Percentiles rank a stretch among this genome's conserved stretches.
Evolutionary conservation across 2,329 filamentous ascomycete genomes (phyloP).

Genomic region (Epichloe glyceriae): DNA sequence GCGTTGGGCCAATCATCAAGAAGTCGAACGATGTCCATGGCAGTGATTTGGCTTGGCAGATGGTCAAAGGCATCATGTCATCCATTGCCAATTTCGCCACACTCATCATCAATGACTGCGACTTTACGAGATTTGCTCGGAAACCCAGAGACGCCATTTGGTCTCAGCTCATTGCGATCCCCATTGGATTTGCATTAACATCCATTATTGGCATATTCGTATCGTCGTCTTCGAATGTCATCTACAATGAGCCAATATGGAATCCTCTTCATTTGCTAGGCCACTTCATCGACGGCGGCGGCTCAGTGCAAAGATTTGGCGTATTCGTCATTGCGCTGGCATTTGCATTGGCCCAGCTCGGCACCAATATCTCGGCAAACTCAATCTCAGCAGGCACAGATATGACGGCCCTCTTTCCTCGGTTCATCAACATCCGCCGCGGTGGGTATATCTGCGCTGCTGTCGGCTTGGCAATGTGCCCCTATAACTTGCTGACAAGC

Average conservation of each 20-base stretch:
- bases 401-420: slow-evolving; percentile 66
- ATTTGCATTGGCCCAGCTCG: slow-evolving; percentile 68
- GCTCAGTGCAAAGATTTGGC: slow-evolving; percentile 55
- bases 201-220: slow-evolving; percentile 76
- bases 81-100: slow-evolving; percentile 86
- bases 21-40: slow-evolving; percentile 52
- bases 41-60: slow-evolving; percentile 62
- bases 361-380: slow-evolving; percentile 81
- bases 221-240: slow-evolving; percentile 56
- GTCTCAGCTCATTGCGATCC: slow-evolving; percentile 68
- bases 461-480: slow-evolving; percentile 75
- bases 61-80: slow-evolving; percentile 77
- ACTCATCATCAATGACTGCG: slow-evolving; percentile 69
- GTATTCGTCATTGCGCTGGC: slow-evolving; percentile 60
- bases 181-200: slow-evolving; percentile 59
- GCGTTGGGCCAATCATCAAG: slow-evolving; percentile 69
- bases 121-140: slow-evolving; percentile 72
- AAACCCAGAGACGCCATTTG: slow-evolving; percentile 66
- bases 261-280: slow-evolving; percentile 57
- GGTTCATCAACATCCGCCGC: slow-evolving; percentile 72
- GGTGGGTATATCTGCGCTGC: slow-evolving; percentile 76
- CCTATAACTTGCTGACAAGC: slow-evolving; percentile 62
- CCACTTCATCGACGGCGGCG: slow-evolving; percentile 55
- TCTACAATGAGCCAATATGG: slow-evolving; percentile 58
- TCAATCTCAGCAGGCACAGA: slow-evolving; percentile 74